Base-by-base conservation (phyloP, 768 basidiomycete genomes). In the Collybia nuda region DNA sequence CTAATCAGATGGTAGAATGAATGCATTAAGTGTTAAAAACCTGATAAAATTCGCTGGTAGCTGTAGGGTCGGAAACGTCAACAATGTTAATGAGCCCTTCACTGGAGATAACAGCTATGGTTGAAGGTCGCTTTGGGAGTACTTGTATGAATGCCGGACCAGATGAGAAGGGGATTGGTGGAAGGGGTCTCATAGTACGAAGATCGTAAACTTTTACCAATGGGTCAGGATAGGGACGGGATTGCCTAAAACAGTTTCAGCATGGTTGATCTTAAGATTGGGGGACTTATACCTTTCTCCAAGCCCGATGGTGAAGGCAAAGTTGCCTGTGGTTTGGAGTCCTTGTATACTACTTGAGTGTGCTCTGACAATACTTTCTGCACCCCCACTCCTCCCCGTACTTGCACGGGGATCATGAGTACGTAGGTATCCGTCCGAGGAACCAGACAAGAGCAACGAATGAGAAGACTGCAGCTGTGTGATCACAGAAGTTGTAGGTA, bases 201-300 rank as follows among this genome's bases (percentile, higher is more conserved):
- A 92, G 60, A 66, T 99, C 96, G 59, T 88, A 97, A 11, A 98
- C 77, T 69, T 96, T 97, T 55, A 99, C 92, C 28, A 94, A 75
- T 2, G 93, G 91, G 64, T 98, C 96, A 0, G 91, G 89, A 48
- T 88, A 80, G 4, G 95, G 93, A 41, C 88, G 85, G 6, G 88
- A 85, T 67, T 90, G 92, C 66, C 95, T 97, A 60, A 51, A 17
- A 23, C 9, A 12, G 56, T 19, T 56, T 60, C 26, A 45, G 18
- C 48, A 26, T 23, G 24, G 12, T 45, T 35, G 6, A 41, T 37
- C 11, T 11, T 26, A 4, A 49, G n/a, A 43, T 5, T n/a, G 44
- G 37, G 28, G 28, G 14, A 22, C 29, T 45, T 48, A 39, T 53
- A 93, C 94, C 92, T 86, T 68, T 91, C 77, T 2, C 88, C 87